A percentile compares a stretch with the other conserved stretches of the same genome.
Evolutionary conservation across 441 rosid genomes (phyloP).

Genomic region (Erodium texanum): DNA sequence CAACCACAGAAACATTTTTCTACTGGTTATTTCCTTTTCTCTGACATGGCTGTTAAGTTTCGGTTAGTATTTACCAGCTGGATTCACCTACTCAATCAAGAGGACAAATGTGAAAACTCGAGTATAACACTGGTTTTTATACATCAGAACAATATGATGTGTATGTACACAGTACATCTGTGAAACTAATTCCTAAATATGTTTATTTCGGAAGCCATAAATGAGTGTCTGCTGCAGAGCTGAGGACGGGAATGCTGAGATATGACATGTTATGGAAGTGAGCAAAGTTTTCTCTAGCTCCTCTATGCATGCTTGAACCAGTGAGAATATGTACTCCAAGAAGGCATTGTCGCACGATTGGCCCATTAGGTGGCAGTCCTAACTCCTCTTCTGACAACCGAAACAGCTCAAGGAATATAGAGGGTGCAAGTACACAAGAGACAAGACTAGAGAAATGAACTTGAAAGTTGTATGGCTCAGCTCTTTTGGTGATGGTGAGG

Average conservation of each 20-base stretch:
- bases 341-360: slow-evolving; percentile 15
- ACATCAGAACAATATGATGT: neutral
- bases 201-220: neutral
- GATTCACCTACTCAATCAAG: neutral
- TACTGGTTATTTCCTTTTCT: neutral
- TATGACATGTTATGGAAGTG: slow-evolving; percentile 3
- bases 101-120: neutral
- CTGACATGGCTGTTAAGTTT: neutral
- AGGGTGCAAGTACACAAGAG: neutral
- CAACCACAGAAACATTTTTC: neutral
- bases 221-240: slow-evolving; percentile 3
- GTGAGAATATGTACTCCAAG: slow-evolving; percentile 12
- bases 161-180: neutral
- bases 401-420: slow-evolving; percentile 13
- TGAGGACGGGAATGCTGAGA: slow-evolving; percentile 3
- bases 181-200: neutral
- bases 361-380: slow-evolving; percentile 16
- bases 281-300: slow-evolving; percentile 15
- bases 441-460: neutral
- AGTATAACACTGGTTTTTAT: neutral
- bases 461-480: neutral
- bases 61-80: too few relatives aligned
- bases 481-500: neutral
- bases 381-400: slow-evolving; percentile 22
- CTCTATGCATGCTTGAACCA: neutral